Evolutionary conservation across 1,139 yeast species (phyloP), one percentile per base, ranked within the genome.

Genomic region (Geotrichum cucujoidarum): DNA sequence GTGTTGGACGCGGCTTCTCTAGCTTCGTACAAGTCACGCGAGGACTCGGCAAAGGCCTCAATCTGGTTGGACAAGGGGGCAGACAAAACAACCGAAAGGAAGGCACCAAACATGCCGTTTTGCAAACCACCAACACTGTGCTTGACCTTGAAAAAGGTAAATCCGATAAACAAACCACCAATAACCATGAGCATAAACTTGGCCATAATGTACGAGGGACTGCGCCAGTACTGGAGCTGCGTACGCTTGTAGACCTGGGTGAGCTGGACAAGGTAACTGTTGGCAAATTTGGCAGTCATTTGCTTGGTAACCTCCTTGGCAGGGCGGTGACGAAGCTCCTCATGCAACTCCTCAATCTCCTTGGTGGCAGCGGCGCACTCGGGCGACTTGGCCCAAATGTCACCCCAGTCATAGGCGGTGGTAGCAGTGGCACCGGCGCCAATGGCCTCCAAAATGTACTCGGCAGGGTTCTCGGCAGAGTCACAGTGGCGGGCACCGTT

Each of bases 341-440:
- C 39, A 80, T 81, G 76, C 29, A 72, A 62, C 10, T 71, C 69
- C 59, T 53, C 57, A 32, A 59, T 48, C 43, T 60, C 64, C 11
- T 42, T 41, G 37, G 62, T 73, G 60, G 54, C 66, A 0, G 66
- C 74, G 37, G 60, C 58, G 57, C 71, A 75, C 60, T 82, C 84
- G 0, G 67, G 64, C 4, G 85, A 79, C 42, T 70, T 69, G 56
- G 68, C 67, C 88, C 88, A 82, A 24, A 79, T 81, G 51, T 79
- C 77, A 53, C 73, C 71, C 65, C 79, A 82, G 60, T 82, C 81
- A 57, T 76, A 77, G 42, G 69, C 71, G 24, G 83, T 82, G 49
- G 72, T 75, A 31, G 83, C 74, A 22, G 85, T 85, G 1, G 88
- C 86, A 30, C 86, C 88, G 24, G 87, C 87, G 49, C 87, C 87